Evolutionary conservation across 2,329 filamentous ascomycete species (phyloP).

Genomic region (Cercospora beticola): DNA sequence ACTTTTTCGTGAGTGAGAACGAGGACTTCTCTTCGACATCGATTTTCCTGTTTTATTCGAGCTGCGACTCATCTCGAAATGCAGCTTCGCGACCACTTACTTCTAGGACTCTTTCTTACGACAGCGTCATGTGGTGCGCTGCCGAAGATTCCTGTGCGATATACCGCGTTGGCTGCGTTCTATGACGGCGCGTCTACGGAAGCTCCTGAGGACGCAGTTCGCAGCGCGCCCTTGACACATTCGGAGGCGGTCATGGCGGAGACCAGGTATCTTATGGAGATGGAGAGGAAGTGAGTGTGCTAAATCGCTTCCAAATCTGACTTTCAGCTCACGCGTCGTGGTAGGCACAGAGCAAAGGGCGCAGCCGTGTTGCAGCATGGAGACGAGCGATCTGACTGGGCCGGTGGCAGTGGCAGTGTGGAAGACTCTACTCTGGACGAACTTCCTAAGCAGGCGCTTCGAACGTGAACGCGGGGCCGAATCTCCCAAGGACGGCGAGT

Average conservation of each 20-base stretch:
- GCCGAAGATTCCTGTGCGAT: neutral
- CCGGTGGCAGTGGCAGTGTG: neutral
- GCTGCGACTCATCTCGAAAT: neutral
- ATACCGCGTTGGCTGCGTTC: neutral
- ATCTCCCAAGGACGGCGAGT: neutral
- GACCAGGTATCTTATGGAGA: neutral
- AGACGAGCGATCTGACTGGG: neutral
- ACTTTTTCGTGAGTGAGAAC: neutral
- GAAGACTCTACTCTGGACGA: neutral
- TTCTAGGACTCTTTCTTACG: neutral
- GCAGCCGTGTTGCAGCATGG: neutral
- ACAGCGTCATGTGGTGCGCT: neutral
- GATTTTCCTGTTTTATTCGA: neutral
- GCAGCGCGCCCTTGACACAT: neutral
- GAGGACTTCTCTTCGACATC: neutral
- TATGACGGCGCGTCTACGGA: neutral
- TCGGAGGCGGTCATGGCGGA: neutral
- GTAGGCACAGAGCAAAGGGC: neutral
- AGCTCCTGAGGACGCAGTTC: neutral
- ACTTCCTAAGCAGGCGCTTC: neutral
- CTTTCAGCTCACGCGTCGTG: neutral
- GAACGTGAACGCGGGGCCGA: neutral
- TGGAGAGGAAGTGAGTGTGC: neutral
- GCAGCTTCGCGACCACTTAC: neutral
- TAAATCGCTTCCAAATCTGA: too few relatives aligned